Evolutionary conservation across 225 moss, liverwort and hornwort species (phyloP).

Genomic region (Marchantia paleacea): DNA sequence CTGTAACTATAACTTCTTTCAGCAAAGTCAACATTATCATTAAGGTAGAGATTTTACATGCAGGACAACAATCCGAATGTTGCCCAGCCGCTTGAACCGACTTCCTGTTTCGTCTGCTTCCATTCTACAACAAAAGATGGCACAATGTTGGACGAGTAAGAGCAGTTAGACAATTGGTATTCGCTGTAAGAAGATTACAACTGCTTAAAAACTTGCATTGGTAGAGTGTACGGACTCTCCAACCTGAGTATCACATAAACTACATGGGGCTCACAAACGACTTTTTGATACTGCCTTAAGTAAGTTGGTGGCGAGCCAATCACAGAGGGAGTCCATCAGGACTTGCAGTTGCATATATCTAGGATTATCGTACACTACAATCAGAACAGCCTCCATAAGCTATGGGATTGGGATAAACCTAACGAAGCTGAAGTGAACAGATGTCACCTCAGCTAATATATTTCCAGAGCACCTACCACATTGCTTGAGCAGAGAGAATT

Average conservation of each 20-base stretch:
- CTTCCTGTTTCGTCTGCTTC: constrained; percentile 53
- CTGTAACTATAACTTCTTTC: not conserved
- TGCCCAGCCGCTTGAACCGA: constrained; percentile 80
- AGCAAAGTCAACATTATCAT: not conserved
- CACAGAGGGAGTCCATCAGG: too few species aligned
- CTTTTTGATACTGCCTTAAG: too few species aligned
- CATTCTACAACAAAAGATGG: constrained; percentile 41
- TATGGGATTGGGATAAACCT: not conserved
- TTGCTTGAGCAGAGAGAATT: constrained; percentile 74
- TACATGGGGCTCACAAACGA: not conserved
- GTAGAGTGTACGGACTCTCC: not conserved
- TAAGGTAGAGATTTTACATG: constrained; percentile 44
- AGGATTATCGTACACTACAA: not conserved
- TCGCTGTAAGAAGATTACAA: not conserved
- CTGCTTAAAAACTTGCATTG: not conserved
- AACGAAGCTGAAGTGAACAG: not conserved
- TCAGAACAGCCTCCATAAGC: not conserved
- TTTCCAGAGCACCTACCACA: constrained; percentile 55
- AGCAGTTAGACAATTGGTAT: not conserved
- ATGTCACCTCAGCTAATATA: not conserved
- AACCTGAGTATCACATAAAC: not conserved
- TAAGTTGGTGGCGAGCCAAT: too few species aligned
- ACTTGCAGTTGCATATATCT: too few species aligned
- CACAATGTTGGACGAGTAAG: not conserved
- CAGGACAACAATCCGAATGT: constrained; percentile 87